Conservation (phyloP, 2,329 filamentous ascomycete genomes). For the Beauveria scarabaeidicola region DNA sequence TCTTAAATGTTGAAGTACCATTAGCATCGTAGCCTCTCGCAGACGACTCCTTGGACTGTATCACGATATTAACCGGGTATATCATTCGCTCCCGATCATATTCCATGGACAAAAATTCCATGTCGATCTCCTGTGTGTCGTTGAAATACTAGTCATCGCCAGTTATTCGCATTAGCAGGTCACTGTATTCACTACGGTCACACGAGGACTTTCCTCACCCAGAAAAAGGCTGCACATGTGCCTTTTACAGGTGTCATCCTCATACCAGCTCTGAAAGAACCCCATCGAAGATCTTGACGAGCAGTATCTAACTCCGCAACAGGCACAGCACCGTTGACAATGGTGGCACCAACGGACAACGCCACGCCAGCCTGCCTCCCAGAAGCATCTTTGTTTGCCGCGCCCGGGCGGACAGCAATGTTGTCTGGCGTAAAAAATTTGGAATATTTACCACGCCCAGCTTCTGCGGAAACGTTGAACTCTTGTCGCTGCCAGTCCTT, state of each 20-base stretch:
- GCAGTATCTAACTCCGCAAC: conserved; percentile 56
- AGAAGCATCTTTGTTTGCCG: conserved; percentile 24
- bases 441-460: conserved; percentile 55
- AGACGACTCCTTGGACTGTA: conserved; percentile 57
- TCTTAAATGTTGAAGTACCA: conserved; percentile 48
- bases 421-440: conserved; percentile 53
- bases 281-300: conserved; percentile 57
- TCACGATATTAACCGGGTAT: conserved; percentile 63
- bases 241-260: conserved; percentile 52
- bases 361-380: conserved; percentile 44
- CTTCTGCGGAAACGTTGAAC: conserved; percentile 54
- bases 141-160: conserved; percentile 54
- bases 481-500: conserved; percentile 58
- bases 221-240: conserved; percentile 75
- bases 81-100: conserved; percentile 42
- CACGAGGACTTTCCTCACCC: conserved; percentile 38
- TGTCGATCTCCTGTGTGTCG: conserved; percentile 72
- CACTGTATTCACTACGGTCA: not conserved
- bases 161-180: conserved; percentile 11
- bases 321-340: conserved; percentile 44
- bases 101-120: conserved; percentile 66
- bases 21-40: conserved; percentile 54
- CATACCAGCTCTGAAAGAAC: conserved; percentile 60
- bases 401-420: conserved; percentile 37
- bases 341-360: conserved; percentile 42